phyloP scores from a whole-genome alignment of 1,284 basidiomycete genomes.

The Sporisorium exsertum region DNA sequence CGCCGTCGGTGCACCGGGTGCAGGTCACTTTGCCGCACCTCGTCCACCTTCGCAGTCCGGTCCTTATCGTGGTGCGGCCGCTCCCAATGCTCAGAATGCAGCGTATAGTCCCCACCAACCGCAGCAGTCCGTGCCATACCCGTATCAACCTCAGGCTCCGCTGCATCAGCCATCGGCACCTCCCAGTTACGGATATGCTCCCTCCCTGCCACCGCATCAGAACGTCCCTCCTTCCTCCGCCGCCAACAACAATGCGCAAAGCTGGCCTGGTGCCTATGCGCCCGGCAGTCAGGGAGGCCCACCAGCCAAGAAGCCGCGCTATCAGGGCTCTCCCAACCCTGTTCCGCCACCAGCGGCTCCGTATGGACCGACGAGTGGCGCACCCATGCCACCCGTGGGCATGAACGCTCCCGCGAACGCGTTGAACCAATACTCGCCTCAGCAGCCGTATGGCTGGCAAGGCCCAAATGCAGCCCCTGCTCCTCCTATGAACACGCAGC shows the following conservation, averaged over 20 bases:
- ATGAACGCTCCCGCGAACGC: constrained; percentile 4
- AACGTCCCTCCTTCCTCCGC: neutral
- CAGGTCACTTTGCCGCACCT: constrained; percentile 19
- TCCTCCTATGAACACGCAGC: constrained; percentile 26
- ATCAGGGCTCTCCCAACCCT: constrained; percentile 21
- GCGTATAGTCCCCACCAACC: constrained; percentile 31
- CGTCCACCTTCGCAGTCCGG: constrained; percentile 22
- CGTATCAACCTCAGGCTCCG: constrained; percentile 31
- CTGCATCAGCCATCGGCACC: constrained; percentile 28
- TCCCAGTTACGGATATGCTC: constrained; percentile 19
- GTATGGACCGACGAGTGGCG: constrained; percentile 7
- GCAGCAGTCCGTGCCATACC: constrained; percentile 20
- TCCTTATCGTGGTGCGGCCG: constrained; percentile 17
- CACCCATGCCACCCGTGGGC: constrained; percentile 7
- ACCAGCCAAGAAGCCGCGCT: constrained; percentile 37
- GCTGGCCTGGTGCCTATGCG: constrained; percentile 34
- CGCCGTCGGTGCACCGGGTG: constrained; percentile 12
- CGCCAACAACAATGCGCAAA: constrained; percentile 11
- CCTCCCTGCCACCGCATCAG: constrained; percentile 21
- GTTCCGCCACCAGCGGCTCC: constrained; percentile 1
- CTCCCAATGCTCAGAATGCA: constrained; percentile 15
- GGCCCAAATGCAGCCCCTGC: constrained; percentile 13
- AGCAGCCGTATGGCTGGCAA: constrained; percentile 40
- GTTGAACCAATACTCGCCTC: constrained; percentile 10
- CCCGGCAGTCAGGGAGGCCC: constrained; percentile 34